These are phyloP conservation scores for Bifiguratus adelaidae DNA, from an alignment of 192 early-diverging fungal species.

Conservation along the genomic window DNA sequence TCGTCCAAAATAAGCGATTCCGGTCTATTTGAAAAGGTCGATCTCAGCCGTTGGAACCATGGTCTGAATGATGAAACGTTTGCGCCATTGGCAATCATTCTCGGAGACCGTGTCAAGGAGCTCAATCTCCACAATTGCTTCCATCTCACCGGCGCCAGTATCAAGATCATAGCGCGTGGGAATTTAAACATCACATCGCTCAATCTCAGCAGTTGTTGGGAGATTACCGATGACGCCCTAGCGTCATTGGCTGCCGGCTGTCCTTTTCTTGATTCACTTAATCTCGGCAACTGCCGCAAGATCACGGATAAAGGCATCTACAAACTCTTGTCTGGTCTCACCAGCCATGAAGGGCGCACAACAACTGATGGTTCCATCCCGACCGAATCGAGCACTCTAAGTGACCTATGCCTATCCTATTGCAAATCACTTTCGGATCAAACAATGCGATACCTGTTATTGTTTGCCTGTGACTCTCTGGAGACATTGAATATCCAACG, in stretches of 20 bases:
- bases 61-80: conserved; percentile 38
- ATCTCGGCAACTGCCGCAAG: conserved; percentile 75
- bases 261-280: conserved; percentile 33
- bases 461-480: conserved; percentile 35
- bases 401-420: conserved; percentile 44
- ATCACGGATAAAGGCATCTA: conserved; percentile 51
- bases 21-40: conserved; percentile 31
- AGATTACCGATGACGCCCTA: conserved; percentile 55
- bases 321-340: conserved; percentile 31
- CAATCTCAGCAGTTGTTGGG: conserved; percentile 60
- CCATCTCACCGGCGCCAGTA: conserved; percentile 50
- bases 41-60: conserved; percentile 48
- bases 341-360: too few species aligned
- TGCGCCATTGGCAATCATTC: conserved; percentile 20
- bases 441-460: conserved; percentile 34
- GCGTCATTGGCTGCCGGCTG: conserved; percentile 28
- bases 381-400: conserved; percentile 4
- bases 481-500: conserved; percentile 58
- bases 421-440: conserved; percentile 67
- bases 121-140: conserved; percentile 59
- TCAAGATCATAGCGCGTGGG: conserved; percentile 27
- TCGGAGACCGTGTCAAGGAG: conserved; percentile 25
- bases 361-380: too few species aligned
- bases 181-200: conserved; percentile 26
- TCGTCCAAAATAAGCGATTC: too few species aligned